A percentile compares a stretch with the other conserved stretches of the same genome.
phyloP scores from a whole-genome alignment of 768 basidiomycete genomes.

The Panaeolus cyanescens region DNA sequence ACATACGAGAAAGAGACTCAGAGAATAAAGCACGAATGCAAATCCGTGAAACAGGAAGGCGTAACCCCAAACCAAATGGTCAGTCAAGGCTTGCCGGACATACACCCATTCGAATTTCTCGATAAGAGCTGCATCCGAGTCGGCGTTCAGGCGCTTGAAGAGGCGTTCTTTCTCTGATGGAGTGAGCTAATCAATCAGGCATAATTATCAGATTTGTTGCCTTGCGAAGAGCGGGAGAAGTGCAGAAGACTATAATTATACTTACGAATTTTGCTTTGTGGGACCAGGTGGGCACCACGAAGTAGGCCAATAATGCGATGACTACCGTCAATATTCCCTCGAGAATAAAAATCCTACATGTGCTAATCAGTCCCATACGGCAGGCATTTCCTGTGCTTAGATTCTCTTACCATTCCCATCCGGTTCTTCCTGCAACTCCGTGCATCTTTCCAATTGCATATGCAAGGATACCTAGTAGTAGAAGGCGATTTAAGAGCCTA shows the following conservation, averaged over 20 bases:
- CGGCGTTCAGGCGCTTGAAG: conserved; percentile 47
- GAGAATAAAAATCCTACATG: conserved; percentile 56
- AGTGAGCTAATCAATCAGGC: conserved; percentile 46
- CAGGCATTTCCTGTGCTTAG: too few relatives aligned
- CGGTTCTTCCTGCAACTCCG: conserved; percentile 56
- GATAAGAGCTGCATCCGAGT: conserved; percentile 53
- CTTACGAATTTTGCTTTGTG: conserved; percentile 57
- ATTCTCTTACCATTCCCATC: conserved; percentile 56
- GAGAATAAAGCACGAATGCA: conserved; percentile 58
- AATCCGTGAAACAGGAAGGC: conserved; percentile 63
- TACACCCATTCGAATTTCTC: conserved; percentile 62
- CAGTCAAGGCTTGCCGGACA: conserved; percentile 55
- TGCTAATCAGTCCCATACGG: not conserved
- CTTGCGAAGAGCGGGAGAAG: conserved; percentile 26
- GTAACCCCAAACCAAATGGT: conserved; percentile 64
- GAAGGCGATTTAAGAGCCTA: not conserved
- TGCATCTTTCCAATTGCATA: conserved; percentile 62
- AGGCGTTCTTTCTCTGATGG: conserved; percentile 52
- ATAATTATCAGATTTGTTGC: not conserved
- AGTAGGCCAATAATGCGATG: conserved; percentile 50
- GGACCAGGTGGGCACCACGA: conserved; percentile 61
- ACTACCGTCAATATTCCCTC: conserved; percentile 55
- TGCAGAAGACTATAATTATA: conserved; percentile 7
- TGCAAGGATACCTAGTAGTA: conserved; percentile 50
- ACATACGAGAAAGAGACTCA: conserved; percentile 58